Evolutionary conservation across 2,329 filamentous ascomycete species (phyloP).

Genomic region (Emericellopsis atlantica): DNA sequence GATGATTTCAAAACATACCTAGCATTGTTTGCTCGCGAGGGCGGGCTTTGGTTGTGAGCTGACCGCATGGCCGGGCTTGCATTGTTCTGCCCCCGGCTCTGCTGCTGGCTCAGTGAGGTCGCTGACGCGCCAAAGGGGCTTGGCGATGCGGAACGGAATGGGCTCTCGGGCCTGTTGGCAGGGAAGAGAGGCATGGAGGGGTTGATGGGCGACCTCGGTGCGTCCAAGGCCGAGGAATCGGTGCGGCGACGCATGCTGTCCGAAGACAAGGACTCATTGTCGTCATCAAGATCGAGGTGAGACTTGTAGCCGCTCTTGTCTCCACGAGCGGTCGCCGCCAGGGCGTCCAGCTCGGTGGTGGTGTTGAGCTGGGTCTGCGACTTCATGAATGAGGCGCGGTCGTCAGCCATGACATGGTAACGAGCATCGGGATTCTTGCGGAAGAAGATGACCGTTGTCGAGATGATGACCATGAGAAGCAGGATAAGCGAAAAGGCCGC

Average conservation of each 20-base stretch:
- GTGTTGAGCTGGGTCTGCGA: slow-evolving; percentile 68
- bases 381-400: slow-evolving; percentile 95
- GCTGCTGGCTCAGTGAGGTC: slow-evolving; percentile 12
- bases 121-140: slow-evolving; percentile 18
- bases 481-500: slow-evolving; percentile 73
- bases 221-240: slow-evolving; percentile 20
- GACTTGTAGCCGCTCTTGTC: slow-evolving; percentile 48
- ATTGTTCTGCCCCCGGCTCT: slow-evolving; percentile 18
- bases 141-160: slow-evolving; percentile 20
- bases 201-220: slow-evolving; percentile 24
- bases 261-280: slow-evolving; percentile 25
- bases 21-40: too few relatives aligned
- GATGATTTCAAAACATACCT: not conserved
- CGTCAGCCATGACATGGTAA: slow-evolving; percentile 94
- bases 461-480: slow-evolving; percentile 60
- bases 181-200: slow-evolving; percentile 30
- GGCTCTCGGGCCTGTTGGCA: slow-evolving; percentile 20
- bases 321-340: slow-evolving; percentile 79
- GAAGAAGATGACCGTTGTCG: slow-evolving; percentile 58
- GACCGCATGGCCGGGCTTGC: slow-evolving; percentile 13
- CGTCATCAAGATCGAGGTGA: slow-evolving; percentile 24
- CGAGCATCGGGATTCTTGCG: slow-evolving; percentile 90
- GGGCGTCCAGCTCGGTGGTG: slow-evolving; percentile 78
- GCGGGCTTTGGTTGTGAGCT: slow-evolving; percentile 24
- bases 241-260: slow-evolving; percentile 22